These are phyloP conservation scores for Ogataea trehalophila DNA, from an alignment of 805 yeast species.

Conservation along the genomic window DNA sequence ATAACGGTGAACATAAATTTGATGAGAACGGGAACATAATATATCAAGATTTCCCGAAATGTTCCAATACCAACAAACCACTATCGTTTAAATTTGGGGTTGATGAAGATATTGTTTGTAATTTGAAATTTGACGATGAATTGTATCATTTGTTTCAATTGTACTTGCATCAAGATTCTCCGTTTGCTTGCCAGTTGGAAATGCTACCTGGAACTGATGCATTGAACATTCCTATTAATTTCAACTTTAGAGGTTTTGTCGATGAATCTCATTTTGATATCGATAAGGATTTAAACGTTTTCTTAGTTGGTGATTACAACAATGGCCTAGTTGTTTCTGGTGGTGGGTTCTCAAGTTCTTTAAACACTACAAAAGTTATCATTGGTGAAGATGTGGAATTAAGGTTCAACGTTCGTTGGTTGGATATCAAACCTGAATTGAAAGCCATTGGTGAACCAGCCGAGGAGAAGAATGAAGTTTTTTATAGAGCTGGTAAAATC, in stretches of 20 bases:
- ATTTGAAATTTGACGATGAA: constrained; percentile 58
- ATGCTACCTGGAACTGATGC: constrained; percentile 40
- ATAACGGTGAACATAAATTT: constrained; percentile 70
- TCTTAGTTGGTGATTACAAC: constrained; percentile 32
- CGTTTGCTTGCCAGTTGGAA: constrained; percentile 65
- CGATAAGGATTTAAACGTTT: constrained; percentile 51
- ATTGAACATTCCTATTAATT: constrained; percentile 48
- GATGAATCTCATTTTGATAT: constrained; percentile 66
- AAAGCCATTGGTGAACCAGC: neutral
- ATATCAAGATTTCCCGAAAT: constrained; percentile 53
- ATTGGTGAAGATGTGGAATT: constrained; percentile 63
- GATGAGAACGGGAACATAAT: constrained; percentile 57
- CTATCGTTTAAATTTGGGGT: constrained; percentile 49
- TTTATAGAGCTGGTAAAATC: constrained; percentile 2
- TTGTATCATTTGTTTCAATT: constrained; percentile 68
- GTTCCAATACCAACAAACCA: constrained; percentile 62
- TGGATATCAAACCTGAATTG: constrained; percentile 5
- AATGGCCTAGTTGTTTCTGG: constrained; percentile 43
- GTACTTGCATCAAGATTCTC: constrained; percentile 73
- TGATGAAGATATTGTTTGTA: constrained; percentile 52
- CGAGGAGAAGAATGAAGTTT: constrained; percentile 6
- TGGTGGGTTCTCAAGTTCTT: constrained; percentile 56
- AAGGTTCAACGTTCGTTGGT: constrained; percentile 58
- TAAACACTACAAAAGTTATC: constrained; percentile 53
- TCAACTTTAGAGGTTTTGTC: constrained; percentile 62